Conservation (phyloP, 345 rosid genomes). For the Linum lewisii region DNA sequence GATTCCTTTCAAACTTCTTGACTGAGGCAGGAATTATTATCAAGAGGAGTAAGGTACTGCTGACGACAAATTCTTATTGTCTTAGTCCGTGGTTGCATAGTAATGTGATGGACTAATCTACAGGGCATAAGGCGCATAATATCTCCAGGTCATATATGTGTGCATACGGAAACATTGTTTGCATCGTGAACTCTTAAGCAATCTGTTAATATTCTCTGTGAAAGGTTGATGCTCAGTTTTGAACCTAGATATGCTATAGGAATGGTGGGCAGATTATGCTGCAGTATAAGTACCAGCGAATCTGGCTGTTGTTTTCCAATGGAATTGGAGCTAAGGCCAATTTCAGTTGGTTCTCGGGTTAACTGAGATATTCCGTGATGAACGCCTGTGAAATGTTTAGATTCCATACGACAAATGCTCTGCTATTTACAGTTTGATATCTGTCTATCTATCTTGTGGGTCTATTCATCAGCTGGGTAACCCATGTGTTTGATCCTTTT, state of each 20-base stretch:
- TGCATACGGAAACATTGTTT: not conserved
- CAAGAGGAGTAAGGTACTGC: slow-evolving; percentile 63
- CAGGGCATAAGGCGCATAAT: not conserved
- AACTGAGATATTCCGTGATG: not conserved
- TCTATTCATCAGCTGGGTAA: not conserved
- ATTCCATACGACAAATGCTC: too few species aligned
- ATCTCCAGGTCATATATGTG: not conserved
- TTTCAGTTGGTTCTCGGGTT: too few species aligned
- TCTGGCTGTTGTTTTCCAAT: too few species aligned
- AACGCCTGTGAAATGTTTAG: not conserved
- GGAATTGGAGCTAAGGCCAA: too few species aligned
- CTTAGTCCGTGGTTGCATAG: not conserved
- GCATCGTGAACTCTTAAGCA: not conserved
- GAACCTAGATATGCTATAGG: too few species aligned
- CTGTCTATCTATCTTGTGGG: not conserved
- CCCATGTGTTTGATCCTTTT: not conserved
- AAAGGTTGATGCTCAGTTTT: not conserved
- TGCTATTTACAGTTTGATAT: not conserved
- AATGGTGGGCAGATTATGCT: not conserved
- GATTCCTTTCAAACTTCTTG: slow-evolving; percentile 72
- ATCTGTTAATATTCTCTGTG: not conserved
- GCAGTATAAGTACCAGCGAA: not conserved
- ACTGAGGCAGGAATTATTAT: slow-evolving; percentile 78
- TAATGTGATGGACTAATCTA: not conserved
- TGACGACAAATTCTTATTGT: not conserved